Base-by-base conservation (phyloP, 2,329 filamentous ascomycete species). In the Leptographium lundbergii region DNA sequence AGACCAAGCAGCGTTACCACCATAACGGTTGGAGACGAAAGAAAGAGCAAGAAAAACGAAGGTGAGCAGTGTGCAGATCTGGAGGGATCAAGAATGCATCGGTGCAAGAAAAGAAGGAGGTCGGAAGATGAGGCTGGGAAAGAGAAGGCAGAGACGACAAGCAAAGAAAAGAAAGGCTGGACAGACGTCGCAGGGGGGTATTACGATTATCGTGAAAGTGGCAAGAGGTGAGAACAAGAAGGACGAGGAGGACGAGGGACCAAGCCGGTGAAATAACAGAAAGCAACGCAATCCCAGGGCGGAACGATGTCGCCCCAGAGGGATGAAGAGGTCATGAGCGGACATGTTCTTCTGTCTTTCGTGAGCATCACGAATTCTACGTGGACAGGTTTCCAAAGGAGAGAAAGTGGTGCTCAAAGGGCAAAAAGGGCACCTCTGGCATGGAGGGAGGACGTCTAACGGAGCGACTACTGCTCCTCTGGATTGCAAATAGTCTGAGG, bases 401-500 rank as follows among this genome's bases (percentile, higher is more conserved):
- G 51, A 17, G n/a, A 29, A 45, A 32, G 17, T 27, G 36, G 19
- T n/a, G 19, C 39, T 9, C 1, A 4, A 29, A 32, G 54, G 24
- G 39, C 25, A 19, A 14, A 24, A n/a, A 42, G n/a, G 54, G 19
- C 19, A 32, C n/a, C 27, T 56, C 25, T 57, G 55, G 55, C 55
- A 57, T 57, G 55, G 55, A 57, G 55, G 55, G 55, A 57, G 42
- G n/a, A 19, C 27, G 27, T 57, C 39, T 47, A 22, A 27, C 29
- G 19, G 17, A 34, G 36, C 10, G 7, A 27, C 14, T 22, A 36
- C 51, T 22, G 51, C 27, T 19, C 14, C 51, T 25, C 53, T 55
- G 53, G 53, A 42, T 42, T 55, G 53, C 36, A 55, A 27, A 42
- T 17, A 22, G 34, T 54, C 9, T 9, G 19, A 36, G 51, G 29